These are phyloP conservation scores for Mycena kentingensis DNA, from an alignment of 768 basidiomycete genomes.

Conservation along the genomic window DNA sequence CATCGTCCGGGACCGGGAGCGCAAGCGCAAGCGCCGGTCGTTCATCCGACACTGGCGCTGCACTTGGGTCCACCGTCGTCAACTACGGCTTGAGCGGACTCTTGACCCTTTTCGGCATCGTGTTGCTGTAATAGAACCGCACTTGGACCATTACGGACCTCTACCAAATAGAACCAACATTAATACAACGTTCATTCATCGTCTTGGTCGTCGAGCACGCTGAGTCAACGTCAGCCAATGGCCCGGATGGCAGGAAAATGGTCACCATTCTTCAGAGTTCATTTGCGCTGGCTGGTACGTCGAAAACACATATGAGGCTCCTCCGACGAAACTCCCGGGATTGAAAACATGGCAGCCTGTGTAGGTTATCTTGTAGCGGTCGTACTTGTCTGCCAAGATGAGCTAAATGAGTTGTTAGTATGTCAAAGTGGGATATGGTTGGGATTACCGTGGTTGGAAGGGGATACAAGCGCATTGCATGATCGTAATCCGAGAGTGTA, in stretches of 20 bases:
- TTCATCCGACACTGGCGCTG: background rate
- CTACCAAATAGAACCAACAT: too few species aligned
- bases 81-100: background rate
- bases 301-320: constrained; percentile 81
- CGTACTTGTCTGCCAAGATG: constrained; percentile 94
- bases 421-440: background rate
- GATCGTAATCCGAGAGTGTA: constrained; percentile 86
- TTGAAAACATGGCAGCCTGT: constrained; percentile 99
- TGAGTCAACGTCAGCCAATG: background rate
- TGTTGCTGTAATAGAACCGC: background rate
- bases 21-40: background rate
- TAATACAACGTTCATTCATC: too few species aligned
- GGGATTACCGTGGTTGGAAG: constrained; percentile 82
- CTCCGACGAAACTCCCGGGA: constrained; percentile 82
- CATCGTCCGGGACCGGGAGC: background rate
- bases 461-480: constrained; percentile 89
- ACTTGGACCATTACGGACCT: background rate
- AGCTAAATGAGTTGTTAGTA: constrained; percentile 48
- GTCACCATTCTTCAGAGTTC: constrained; percentile 84
- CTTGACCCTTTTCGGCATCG: background rate
- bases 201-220: background rate
- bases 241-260: background rate
- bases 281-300: constrained; percentile 86
- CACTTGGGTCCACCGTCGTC: background rate
- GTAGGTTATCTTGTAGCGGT: constrained; percentile 94